Conservation (phyloP, 164 flowering plant genomes). For the grape (Vitis vinifera) region DNA sequence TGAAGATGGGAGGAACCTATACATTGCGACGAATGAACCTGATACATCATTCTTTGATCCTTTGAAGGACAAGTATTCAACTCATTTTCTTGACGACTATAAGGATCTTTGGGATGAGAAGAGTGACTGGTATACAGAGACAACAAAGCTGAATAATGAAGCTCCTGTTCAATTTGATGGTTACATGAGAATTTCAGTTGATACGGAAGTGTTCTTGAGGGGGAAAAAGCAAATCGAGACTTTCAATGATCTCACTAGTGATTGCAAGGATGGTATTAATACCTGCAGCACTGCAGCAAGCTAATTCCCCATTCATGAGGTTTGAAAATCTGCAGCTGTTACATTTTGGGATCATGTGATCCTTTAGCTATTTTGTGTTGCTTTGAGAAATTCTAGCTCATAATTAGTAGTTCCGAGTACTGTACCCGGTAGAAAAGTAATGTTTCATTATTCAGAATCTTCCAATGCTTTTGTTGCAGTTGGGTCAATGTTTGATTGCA, state of each 20-base stretch:
- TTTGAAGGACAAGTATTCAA: conserved; percentile 78
- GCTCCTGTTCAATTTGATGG: conserved; percentile 85
- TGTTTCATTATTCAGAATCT: background rate
- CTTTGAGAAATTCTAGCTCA: conserved; percentile 8
- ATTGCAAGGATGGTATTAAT: conserved; percentile 70
- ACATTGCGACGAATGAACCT: conserved; percentile 75
- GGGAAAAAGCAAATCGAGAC: conserved; percentile 93
- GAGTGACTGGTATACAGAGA: conserved; percentile 85
- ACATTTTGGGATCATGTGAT: conserved; percentile 11
- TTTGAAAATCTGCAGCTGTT: conserved; percentile 2
- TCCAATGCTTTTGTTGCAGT: background rate
- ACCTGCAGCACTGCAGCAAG: conserved; percentile 47
- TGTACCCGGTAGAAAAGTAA: conserved; percentile 11
- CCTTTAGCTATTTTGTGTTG: conserved; percentile 10
- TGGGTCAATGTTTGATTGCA: background rate
- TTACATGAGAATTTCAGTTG: conserved; percentile 84
- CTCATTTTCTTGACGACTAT: conserved; percentile 84
- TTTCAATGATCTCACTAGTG: conserved; percentile 84
- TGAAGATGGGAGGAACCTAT: conserved; percentile 77
- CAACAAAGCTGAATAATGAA: conserved; percentile 64
- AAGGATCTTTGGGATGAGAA: conserved; percentile 82
- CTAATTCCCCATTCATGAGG: conserved; percentile 7
- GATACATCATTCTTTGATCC: conserved; percentile 75
- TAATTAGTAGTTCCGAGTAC: conserved; percentile 16
- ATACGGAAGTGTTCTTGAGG: conserved; percentile 87